Evolutionary conservation across 768 basidiomycete genomes (phyloP).

Genomic region (Suillus occidentalis): DNA sequence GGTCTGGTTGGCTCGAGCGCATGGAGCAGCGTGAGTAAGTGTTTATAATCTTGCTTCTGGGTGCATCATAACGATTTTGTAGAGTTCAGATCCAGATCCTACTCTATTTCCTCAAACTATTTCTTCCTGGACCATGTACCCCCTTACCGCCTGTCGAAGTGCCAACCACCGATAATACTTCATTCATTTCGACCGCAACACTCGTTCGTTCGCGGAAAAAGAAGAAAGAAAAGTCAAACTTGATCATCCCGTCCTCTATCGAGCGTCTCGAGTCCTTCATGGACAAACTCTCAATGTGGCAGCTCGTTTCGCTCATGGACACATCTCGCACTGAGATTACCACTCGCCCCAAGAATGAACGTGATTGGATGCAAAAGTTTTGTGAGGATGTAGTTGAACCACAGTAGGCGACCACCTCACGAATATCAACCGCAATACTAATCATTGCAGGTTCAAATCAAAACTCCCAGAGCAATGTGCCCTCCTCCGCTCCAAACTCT

Average conservation of each 20-base stretch:
- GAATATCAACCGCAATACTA: slow-evolving; percentile 5
- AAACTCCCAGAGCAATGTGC: slow-evolving; percentile 52
- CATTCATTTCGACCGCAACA: slow-evolving; percentile 7
- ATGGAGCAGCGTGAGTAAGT: slow-evolving; percentile 69
- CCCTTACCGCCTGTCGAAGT: slow-evolving; percentile 31
- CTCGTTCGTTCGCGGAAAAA: slow-evolving; percentile 17
- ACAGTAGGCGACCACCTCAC: slow-evolving; percentile 42
- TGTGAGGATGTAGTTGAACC: slow-evolving; percentile 66
- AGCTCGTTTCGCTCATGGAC: slow-evolving; percentile 48
- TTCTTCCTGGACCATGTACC: slow-evolving; percentile 48
- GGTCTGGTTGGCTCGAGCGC: slow-evolving; percentile 55
- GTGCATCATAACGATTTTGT: not conserved
- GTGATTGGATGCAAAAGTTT: slow-evolving; percentile 78
- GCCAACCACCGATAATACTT: slow-evolving; percentile 18
- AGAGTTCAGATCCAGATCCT: slow-evolving; percentile 79
- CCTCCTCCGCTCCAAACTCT: slow-evolving; percentile 66
- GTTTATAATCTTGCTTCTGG: slow-evolving; percentile 12
- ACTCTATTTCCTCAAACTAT: slow-evolving; percentile 63
- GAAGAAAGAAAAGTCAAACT: slow-evolving; percentile 21
- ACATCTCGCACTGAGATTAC: slow-evolving; percentile 27
- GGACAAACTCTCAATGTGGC: slow-evolving; percentile 81
- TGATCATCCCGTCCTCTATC: slow-evolving; percentile 32
- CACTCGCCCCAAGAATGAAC: slow-evolving; percentile 23
- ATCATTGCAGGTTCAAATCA: slow-evolving; percentile 50
- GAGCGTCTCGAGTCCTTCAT: slow-evolving; percentile 71